A percentile compares a stretch with the other conserved stretches of the same genome.
Evolutionary conservation across 495 filamentous ascomycete species (phyloP).

Genomic region (Chaetomidium leptoderma): DNA sequence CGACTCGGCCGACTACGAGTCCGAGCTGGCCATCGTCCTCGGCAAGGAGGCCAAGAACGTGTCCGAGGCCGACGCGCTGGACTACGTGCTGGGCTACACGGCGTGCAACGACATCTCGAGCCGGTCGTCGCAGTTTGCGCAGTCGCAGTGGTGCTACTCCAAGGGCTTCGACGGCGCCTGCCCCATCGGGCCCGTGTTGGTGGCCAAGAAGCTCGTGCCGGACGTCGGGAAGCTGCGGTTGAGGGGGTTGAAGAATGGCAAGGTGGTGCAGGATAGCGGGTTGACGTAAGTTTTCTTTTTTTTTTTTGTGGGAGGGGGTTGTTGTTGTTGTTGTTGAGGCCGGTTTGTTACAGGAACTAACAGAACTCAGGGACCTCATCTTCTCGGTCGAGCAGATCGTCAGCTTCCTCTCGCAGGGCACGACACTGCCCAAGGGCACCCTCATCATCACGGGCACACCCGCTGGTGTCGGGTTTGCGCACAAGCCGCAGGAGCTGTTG

Average conservation of each 20-base stretch:
- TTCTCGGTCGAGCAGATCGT: slow-evolving; percentile 45
- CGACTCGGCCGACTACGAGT: slow-evolving; percentile 45
- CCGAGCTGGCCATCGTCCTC: slow-evolving; percentile 47
- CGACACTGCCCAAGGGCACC: slow-evolving; percentile 43
- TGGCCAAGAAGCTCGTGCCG: slow-evolving; percentile 49
- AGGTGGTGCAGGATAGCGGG: slow-evolving; percentile 46
- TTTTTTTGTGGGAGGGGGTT: not conserved
- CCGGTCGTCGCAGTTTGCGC: slow-evolving; percentile 40
- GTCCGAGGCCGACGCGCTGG: slow-evolving; percentile 41
- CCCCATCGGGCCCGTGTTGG: slow-evolving; percentile 53
- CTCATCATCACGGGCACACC: slow-evolving; percentile 51
- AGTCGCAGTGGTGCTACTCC: slow-evolving; percentile 47
- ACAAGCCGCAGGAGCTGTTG: slow-evolving; percentile 40
- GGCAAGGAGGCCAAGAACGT: slow-evolving; percentile 46
- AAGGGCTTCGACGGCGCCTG: slow-evolving; percentile 48
- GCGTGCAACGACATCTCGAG: slow-evolving; percentile 47
- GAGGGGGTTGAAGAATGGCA: slow-evolving; percentile 46
- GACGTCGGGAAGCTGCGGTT: slow-evolving; percentile 37
- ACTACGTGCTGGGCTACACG: slow-evolving; percentile 46
- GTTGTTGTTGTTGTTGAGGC: not conserved
- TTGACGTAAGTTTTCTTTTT: slow-evolving; percentile 39
- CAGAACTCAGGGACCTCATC: slow-evolving; percentile 40
- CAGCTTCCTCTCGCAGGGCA: slow-evolving; percentile 47
- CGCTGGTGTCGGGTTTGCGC: slow-evolving; percentile 41
- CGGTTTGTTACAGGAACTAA: not conserved